phyloP scores from a whole-genome alignment of 2,329 filamentous ascomycete genomes.

The Gaeumannomyces sp. region DNA sequence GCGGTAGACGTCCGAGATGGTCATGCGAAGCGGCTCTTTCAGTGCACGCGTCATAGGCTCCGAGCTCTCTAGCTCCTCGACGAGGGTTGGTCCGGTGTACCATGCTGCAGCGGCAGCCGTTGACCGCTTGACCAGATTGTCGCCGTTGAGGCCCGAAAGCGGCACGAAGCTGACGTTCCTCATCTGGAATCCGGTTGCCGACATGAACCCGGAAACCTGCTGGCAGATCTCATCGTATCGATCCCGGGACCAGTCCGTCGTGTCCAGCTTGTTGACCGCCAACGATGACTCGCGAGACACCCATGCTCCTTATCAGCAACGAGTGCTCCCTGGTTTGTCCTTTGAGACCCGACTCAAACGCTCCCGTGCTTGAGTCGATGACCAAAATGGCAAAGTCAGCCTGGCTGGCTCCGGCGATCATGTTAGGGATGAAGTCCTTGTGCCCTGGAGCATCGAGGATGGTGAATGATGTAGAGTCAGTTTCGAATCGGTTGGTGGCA shows the following conservation, averaged over 20 bases:
- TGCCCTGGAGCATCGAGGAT: conserved; percentile 95
- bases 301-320: conserved; percentile 81
- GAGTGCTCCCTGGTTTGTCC: conserved; percentile 95
- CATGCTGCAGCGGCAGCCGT: conserved; percentile 57
- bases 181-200: conserved; percentile 70
- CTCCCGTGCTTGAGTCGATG: conserved; percentile 82
- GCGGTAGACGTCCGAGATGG: conserved; percentile 81
- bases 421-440: conserved; percentile 94
- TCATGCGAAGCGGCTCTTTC: conserved; percentile 75
- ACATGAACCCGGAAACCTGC: conserved; percentile 77
- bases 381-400: conserved; percentile 94
- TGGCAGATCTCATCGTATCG: conserved; percentile 81
- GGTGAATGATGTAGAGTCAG: conserved; percentile 78
- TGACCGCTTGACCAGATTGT: conserved; percentile 67
- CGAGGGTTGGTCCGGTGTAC: conserved; percentile 74
- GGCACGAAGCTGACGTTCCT: conserved; percentile 85
- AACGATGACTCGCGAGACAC: conserved; percentile 82
- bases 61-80: conserved; percentile 79
- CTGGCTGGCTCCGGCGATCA: conserved; percentile 95
- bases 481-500: conserved; percentile 90
- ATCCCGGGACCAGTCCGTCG: conserved; percentile 72
- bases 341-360: conserved; percentile 87
- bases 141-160: conserved; percentile 81
- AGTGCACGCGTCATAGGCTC: conserved; percentile 67
- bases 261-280: conserved; percentile 93